A percentile compares a stretch with the other conserved stretches of the same genome.
phyloP scores from a whole-genome alignment of 2,329 filamentous ascomycete genomes.

The Pseudopyrenochaeta lycopersici region DNA sequence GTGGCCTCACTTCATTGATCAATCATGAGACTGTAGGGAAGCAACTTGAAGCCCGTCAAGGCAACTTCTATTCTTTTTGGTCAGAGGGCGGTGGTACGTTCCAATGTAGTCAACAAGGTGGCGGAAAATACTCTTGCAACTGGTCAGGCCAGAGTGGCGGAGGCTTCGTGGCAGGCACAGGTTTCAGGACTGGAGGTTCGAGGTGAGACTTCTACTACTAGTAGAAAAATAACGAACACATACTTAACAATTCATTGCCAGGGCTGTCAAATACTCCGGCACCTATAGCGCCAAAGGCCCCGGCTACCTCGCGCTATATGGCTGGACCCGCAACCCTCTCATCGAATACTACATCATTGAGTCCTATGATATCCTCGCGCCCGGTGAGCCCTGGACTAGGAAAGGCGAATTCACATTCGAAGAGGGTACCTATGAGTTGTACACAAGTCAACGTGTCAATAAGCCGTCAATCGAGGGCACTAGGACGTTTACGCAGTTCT shows the following conservation, averaged over 20 bases:
- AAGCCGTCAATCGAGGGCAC: slow-evolving; percentile 63
- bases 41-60: slow-evolving; percentile 12
- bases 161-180: slow-evolving; percentile 36
- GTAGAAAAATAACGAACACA: neutral
- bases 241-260: neutral
- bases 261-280: slow-evolving; percentile 28
- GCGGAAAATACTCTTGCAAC: slow-evolving; percentile 33
- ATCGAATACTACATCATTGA: slow-evolving; percentile 69
- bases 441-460: slow-evolving; percentile 55
- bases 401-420: slow-evolving; percentile 62
- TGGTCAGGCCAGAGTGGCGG: slow-evolving; percentile 19
- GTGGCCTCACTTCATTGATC: slow-evolving; percentile 2
- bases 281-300: slow-evolving; percentile 31
- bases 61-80: slow-evolving; percentile 66
- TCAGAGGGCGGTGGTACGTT: slow-evolving; percentile 56
- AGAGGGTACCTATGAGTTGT: slow-evolving; percentile 61
- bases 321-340: slow-evolving; percentile 62
- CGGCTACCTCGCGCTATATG: slow-evolving; percentile 57
- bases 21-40: slow-evolving; percentile 15
- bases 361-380: slow-evolving; percentile 54
- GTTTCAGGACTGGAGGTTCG: slow-evolving; percentile 48
- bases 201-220: slow-evolving; percentile 29
- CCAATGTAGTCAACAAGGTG: slow-evolving; percentile 29
- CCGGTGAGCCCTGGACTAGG: slow-evolving; percentile 33
- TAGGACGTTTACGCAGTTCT: slow-evolving; percentile 63